Base-by-base conservation (phyloP, 108 stramenopile species). In the Mediolabrus comicus region DNA sequence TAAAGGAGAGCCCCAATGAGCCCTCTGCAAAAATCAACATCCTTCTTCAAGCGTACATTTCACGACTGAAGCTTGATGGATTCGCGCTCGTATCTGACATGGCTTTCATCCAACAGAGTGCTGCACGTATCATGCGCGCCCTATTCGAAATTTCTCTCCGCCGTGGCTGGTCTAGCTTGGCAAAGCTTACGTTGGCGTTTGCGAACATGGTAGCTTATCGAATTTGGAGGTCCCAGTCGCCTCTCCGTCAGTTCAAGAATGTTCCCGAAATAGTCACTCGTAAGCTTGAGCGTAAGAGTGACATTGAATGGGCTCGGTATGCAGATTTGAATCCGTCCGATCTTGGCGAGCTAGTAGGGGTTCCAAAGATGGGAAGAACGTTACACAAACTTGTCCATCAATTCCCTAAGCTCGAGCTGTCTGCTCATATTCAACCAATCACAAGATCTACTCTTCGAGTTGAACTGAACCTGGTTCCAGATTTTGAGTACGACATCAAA, bases 91-190 rank as follows among this genome's bases (percentile, higher is more conserved):
- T 95, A 11, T 87, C 97, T 46, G 99, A 99, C 82, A 98, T 99
- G 97, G 95, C 94, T 12, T 98, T 96, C 79, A 95, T 99, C 58
- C 97, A 98, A 81, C 98, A 98, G 74, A 97, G 95, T 43, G 98
- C 98, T 14, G 96, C 91, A 1, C 89, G 99, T 54, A 90, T 99
- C 54, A 91, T 98, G 92, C 84, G 99, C 11, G 96, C 96, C 19
- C 69, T 99, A 25, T 98, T 98, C 65, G 99, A 99, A 75, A 95
- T 99, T 19, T 92, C 97, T 24, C 77, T 98, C 11, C 90, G 95
- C 66, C 83, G 97, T 9, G 90, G 89, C 22, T 99, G 99, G 99
- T 92, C 98, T 0, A 72, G 90, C 7, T 81, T 99, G 38, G 94
- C 97, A 1, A 94, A 90, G 71, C 87, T 94, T 17, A 83, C 92